Percentiles rank a stretch among this genome's conserved stretches.
phyloP scores from a whole-genome alignment of 805 yeast species.

The Metschnikowia henanensis region DNA sequence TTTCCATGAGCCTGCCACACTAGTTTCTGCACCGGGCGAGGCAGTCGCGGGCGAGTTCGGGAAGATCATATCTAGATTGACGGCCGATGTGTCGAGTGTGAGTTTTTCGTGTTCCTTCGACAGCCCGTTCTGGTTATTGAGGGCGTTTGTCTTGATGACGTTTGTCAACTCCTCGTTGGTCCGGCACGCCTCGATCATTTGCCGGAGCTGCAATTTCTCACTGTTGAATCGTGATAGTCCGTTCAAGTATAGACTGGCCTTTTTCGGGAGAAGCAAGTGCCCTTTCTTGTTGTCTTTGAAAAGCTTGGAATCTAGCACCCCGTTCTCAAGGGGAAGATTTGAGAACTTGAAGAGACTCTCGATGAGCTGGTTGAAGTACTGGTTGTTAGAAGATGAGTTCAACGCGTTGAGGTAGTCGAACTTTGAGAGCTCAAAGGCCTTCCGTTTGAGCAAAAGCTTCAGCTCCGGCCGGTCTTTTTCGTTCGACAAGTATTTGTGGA shows the following conservation, averaged over 20 bases:
- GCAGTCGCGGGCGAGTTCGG: slow-evolving; percentile 14
- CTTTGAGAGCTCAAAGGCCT: slow-evolving; percentile 43
- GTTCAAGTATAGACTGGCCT: slow-evolving; percentile 33
- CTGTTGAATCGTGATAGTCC: slow-evolving; percentile 39
- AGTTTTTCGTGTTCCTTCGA: neutral
- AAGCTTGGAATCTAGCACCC: slow-evolving; percentile 9
- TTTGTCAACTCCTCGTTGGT: slow-evolving; percentile 41
- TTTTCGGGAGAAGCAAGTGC: slow-evolving; percentile 20
- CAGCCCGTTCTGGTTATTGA: slow-evolving; percentile 17
- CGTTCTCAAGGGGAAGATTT: slow-evolving; percentile 18
- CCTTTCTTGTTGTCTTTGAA: slow-evolving; percentile 18
- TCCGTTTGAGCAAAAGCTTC: slow-evolving; percentile 35
- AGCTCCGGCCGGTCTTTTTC: slow-evolving; percentile 45
- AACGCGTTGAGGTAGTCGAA: slow-evolving; percentile 47
- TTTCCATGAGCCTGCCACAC: neutral
- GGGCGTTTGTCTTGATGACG: slow-evolving; percentile 27
- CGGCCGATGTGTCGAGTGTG: neutral
- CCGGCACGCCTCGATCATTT: slow-evolving; percentile 39
- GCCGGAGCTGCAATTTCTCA: slow-evolving; percentile 41
- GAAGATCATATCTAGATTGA: slow-evolving; percentile 29
- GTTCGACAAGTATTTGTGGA: slow-evolving; percentile 42
- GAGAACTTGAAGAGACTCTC: slow-evolving; percentile 39
- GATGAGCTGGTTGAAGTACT: slow-evolving; percentile 37
- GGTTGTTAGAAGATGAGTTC: slow-evolving; percentile 37
- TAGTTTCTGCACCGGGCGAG: slow-evolving; percentile 6